These are phyloP conservation scores for Acanthamoeba lenticulata DNA, from an alignment of 208 protist genomes.

Conservation along the genomic window DNA sequence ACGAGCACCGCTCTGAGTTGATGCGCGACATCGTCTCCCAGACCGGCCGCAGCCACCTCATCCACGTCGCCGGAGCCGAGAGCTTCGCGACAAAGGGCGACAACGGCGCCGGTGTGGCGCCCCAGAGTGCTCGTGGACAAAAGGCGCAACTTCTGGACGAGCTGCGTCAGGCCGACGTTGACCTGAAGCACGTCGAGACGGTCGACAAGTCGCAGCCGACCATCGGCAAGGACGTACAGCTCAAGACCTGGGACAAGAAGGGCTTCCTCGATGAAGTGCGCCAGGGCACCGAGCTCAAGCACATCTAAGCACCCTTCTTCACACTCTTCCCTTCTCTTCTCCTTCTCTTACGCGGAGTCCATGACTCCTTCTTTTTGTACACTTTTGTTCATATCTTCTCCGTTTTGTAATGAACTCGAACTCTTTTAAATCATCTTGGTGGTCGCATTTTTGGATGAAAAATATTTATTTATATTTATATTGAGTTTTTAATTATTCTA, in stretches of 20 bases:
- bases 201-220: constrained; percentile 11
- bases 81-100: neutral
- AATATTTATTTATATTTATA: too few relatives aligned
- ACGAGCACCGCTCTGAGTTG: neutral
- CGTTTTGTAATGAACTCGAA: too few relatives aligned
- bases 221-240: neutral
- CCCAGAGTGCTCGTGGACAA: neutral
- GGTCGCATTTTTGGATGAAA: too few relatives aligned
- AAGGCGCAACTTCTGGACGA: constrained; percentile 19
- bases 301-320: constrained; percentile 25
- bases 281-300: constrained; percentile 58
- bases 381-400: neutral
- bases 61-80: neutral
- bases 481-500: too few relatives aligned
- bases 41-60: neutral
- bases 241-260: constrained; percentile 36
- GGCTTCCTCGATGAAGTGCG: neutral
- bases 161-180: neutral
- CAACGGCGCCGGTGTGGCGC: neutral
- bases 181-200: constrained; percentile 51
- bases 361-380: neutral
- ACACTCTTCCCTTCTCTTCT: neutral
- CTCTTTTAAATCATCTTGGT: too few relatives aligned
- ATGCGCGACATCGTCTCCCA: neutral
- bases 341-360: neutral